These are phyloP conservation scores for Zizania palustris DNA, from an alignment of 202 grass and related monocot genomes.

Conservation along the genomic window DNA sequence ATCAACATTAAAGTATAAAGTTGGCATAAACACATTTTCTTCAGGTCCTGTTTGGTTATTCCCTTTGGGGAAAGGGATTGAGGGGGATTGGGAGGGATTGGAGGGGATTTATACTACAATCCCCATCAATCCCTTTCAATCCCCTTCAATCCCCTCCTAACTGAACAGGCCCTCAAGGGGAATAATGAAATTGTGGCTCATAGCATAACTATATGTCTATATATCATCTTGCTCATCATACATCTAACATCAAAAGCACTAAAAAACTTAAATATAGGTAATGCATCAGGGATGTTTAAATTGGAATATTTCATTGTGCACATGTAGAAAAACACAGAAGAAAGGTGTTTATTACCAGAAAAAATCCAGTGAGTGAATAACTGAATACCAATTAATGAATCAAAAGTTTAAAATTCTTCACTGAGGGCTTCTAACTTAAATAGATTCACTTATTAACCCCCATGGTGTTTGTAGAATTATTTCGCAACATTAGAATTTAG, in stretches of 20 bases:
- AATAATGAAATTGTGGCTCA: constrained; percentile 11
- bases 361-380: constrained; percentile 2
- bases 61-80: no score
- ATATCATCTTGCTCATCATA: not conserved
- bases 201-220: constrained; percentile 5
- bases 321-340: not conserved
- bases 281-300: not conserved
- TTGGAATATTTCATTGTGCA: constrained; percentile 8
- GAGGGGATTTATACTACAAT: no score
- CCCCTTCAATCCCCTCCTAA: no score
- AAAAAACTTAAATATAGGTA: not conserved
- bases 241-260: constrained; percentile 7
- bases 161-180: no score
- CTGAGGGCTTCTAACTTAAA: constrained; percentile 7
- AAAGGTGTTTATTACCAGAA: not conserved
- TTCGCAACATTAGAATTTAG: constrained; percentile 12
- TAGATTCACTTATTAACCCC: not conserved
- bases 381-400: not conserved
- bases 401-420: constrained; percentile 28
- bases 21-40: constrained; percentile 4
- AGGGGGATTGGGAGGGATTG: no score
- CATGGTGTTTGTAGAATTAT: not conserved
- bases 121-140: no score
- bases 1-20: constrained; percentile 6
- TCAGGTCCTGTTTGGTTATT: no score